phyloP scores from a whole-genome alignment of 495 filamentous ascomycete species.

The Talaromyces ruber region DNA sequence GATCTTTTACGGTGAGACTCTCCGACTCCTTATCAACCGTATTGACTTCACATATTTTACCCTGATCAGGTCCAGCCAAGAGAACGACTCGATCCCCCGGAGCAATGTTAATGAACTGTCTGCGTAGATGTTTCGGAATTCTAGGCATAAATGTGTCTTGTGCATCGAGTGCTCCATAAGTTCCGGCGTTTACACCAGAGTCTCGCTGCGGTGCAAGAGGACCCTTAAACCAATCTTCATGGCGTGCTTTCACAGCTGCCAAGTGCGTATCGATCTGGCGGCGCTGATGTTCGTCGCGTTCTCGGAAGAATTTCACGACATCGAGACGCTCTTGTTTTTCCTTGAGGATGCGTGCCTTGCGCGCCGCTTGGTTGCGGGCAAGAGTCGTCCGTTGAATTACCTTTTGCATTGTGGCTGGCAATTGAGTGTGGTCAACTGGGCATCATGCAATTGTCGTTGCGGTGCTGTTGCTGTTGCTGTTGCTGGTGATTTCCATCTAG shows the following conservation, averaged over 20 bases:
- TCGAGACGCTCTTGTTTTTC: constrained; percentile 26
- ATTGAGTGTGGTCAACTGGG: constrained; percentile 8
- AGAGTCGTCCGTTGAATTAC: constrained; percentile 59
- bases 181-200: constrained; percentile 36
- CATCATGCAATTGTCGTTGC: not conserved
- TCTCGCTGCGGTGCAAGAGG: constrained; percentile 67
- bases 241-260: constrained; percentile 24
- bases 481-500: not conserved
- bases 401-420: constrained; percentile 56
- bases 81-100: constrained; percentile 71
- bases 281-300: constrained; percentile 24
- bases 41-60: constrained; percentile 64
- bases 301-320: constrained; percentile 22
- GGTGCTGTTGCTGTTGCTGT: not conserved
- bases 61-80: constrained; percentile 65
- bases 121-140: constrained; percentile 37
- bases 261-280: constrained; percentile 21
- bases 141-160: constrained; percentile 23
- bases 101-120: constrained; percentile 54
- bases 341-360: constrained; percentile 36
- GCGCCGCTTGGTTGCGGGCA: constrained; percentile 54
- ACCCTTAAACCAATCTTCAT: constrained; percentile 71
- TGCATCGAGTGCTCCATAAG: constrained; percentile 43
- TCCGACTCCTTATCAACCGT: constrained; percentile 48
- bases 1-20: constrained; percentile 50